These are phyloP conservation scores for Pichia terricola DNA, from an alignment of 1,139 yeast genomes.

Conservation along the genomic window DNA sequence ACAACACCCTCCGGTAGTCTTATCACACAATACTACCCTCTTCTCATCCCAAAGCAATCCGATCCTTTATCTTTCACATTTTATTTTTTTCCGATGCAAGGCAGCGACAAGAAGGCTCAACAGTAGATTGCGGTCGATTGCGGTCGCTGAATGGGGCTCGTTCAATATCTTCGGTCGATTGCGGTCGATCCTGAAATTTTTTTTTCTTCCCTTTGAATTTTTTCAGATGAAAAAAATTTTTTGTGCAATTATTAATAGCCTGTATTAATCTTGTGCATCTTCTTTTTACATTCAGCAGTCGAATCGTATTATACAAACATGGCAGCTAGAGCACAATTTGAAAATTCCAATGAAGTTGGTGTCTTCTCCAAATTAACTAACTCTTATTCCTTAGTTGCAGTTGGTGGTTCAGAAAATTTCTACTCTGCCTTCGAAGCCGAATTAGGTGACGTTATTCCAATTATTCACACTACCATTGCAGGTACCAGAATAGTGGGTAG, in stretches of 20 bases:
- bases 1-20: no score
- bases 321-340: conserved; percentile 45
- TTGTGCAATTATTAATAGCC: not conserved
- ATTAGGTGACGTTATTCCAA: conserved; percentile 91
- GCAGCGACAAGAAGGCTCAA: no score
- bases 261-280: not conserved
- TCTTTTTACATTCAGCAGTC: not conserved
- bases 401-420: conserved; percentile 97
- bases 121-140: no score
- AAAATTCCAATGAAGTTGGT: conserved; percentile 97
- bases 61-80: no score
- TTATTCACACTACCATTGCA: conserved; percentile 94
- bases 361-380: conserved; percentile 95
- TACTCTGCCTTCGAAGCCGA: conserved; percentile 97
- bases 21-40: no score
- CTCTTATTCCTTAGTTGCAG: conserved; percentile 91
- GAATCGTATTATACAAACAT: not conserved
- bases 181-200: not conserved
- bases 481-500: conserved; percentile 98
- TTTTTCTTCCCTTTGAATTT: not conserved
- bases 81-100: no score
- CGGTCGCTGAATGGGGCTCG: no score
- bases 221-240: not conserved
- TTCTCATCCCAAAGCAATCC: no score
- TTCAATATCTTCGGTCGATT: no score